Base-by-base conservation (phyloP, 352 stramenopile species). In the Pythium guiyangense region DNA sequence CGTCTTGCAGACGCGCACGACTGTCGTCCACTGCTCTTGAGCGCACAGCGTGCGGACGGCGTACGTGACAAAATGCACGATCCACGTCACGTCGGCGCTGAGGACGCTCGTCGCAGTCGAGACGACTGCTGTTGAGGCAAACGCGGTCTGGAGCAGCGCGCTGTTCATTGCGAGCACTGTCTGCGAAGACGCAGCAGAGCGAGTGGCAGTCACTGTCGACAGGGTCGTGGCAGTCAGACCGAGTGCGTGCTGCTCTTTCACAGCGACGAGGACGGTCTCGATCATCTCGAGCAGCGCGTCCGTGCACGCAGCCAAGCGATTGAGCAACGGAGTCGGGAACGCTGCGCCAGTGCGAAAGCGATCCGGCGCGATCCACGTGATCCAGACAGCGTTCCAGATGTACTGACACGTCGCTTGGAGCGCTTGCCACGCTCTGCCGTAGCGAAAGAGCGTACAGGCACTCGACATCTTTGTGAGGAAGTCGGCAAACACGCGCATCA, bases 211-310 rank as follows among this genome's bases (percentile, higher is more conserved):
- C n/a, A 22, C 22, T 22, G 40, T 47, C 22, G 42, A 12, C 22
- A 49, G 22, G 1, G 8, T 37, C 6, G 45, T 6, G n/a, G 9
- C 18, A 29, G 17, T 17, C 12, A 10, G 26, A 1, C 25, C 27
- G 1, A 44, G 27, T 10, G 49, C 22, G 18, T 60, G 60, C 27
- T 70, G 50, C 1, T 71, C 57, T 42, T 72, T 71, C 11, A 63
- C 25, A 20, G 59, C 43, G 4, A 47, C 0, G 6, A 59, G 49
- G 1, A 75, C 63, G 0, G 59, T 50, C 39, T 89, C 79, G 27
- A 89, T 64, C 77, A 88, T 86, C 18, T 77, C 70, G 15, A 92
- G 55, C n/a, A 88, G 49, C 1, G 65, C 58, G 22, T 88, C 61
- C 3, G 70, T 37, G 37, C 77, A 89, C 6, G 14, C 46, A 6